phyloP scores from a whole-genome alignment of 78 protist species.

The Isochrysis galbana region DNA sequence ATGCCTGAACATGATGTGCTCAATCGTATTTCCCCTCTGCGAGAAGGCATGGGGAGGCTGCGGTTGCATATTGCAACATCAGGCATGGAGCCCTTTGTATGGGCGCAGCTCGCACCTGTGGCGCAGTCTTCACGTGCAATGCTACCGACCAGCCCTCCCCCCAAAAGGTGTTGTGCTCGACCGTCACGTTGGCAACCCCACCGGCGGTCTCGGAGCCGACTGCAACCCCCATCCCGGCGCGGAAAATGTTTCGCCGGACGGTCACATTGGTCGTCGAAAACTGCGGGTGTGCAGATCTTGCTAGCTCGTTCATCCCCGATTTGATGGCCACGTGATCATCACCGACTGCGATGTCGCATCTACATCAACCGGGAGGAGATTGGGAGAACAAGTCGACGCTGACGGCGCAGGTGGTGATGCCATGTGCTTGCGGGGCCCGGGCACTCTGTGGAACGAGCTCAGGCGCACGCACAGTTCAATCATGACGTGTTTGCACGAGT shows the following conservation, averaged over 20 bases:
- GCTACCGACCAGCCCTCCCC: conserved; percentile 8
- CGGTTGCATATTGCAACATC: background rate
- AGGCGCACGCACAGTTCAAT: too few relatives aligned
- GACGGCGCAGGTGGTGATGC: too few relatives aligned
- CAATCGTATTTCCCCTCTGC: background rate
- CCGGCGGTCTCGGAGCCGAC: background rate
- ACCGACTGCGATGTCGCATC: conserved; percentile 32
- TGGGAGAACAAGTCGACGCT: too few relatives aligned
- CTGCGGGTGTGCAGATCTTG: background rate
- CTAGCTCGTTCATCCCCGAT: background rate
- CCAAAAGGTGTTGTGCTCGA: background rate
- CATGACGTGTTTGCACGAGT: conserved; percentile 42
- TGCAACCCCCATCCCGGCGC: background rate
- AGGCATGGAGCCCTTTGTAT: background rate
- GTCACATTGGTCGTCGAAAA: background rate
- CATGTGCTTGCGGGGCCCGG: too few relatives aligned
- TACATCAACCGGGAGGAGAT: too few relatives aligned
- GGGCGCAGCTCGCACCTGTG: too few relatives aligned
- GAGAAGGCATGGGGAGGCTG: background rate
- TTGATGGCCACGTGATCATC: background rate
- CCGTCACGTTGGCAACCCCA: background rate
- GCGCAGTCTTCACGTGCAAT: background rate
- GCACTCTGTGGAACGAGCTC: too few relatives aligned
- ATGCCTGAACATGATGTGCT: background rate
- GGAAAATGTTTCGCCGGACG: background rate